Base-by-base conservation (phyloP, 805 yeast species). In the Yarrowia deformans region DNA sequence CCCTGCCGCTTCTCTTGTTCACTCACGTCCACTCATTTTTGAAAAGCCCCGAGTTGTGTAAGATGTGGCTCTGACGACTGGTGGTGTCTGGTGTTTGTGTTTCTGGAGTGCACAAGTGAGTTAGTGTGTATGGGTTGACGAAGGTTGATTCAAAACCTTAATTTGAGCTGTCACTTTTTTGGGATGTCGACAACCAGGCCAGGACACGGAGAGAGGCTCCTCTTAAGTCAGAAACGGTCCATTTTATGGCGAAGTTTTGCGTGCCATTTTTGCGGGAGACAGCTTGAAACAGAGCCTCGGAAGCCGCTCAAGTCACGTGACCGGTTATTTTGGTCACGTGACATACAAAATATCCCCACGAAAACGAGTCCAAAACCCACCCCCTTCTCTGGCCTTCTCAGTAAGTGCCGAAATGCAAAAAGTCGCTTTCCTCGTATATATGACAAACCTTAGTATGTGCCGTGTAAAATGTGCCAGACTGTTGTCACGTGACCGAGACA, bases 21-120 rank as follows among this genome's bases (percentile, higher is more conserved):
- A 63, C 68, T 63, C 68, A 63, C 68, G 23, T 63, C 68, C 68
- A 49, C 68, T 63, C 68, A 63, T 63, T 48, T 60, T 45, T 18
- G 10, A 45, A 19, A 45, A 14, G 32, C 49, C 49, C 49, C 49
- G 49, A 12, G 49, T 43, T 23, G 46, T 45, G 32, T 19, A 45
- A 45, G 10, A n/a, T 19, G 48, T 45, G 49, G 49, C 49, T 45
- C 49, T 45, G 32, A 29, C 19, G 49, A 45, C 49, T 23, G 49
- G 19, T 52, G 56, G 40, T 34, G 29, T 23, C 29, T 23, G 2
- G 29, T 23, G 29, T 23, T 23, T 23, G 29, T 23, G 29, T 23
- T 23, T 49, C 29, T 14, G n/a, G n/a, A n/a, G 52, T 9, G 37
- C 18, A 32, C 29, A 9, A 32, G 40, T 35, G 32, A 18, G 42